A percentile compares a stretch with the other conserved stretches of the same genome.
These are phyloP conservation scores for Epichloe festucae DNA, from an alignment of 2,329 filamentous ascomycete genomes.

Conservation along the genomic window DNA sequence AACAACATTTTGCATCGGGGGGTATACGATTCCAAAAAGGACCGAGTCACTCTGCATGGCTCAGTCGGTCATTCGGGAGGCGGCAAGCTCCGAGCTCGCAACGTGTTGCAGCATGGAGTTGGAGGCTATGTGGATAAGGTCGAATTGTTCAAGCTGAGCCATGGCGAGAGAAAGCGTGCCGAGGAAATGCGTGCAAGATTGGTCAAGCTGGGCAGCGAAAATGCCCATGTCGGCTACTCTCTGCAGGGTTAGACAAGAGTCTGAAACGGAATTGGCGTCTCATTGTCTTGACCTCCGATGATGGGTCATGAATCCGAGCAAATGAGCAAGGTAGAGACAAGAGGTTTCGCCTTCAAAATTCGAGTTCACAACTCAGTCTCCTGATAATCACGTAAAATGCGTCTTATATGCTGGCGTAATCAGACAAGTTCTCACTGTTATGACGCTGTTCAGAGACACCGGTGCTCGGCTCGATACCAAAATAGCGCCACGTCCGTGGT, in stretches of 20 bases:
- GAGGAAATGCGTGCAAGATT: slow-evolving; percentile 51
- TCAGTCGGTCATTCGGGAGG: slow-evolving; percentile 51
- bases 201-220: slow-evolving; percentile 46
- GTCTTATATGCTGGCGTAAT: too few species aligned
- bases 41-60: slow-evolving; percentile 61
- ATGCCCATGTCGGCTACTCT: slow-evolving; percentile 51
- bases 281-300: too few species aligned
- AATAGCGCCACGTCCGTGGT: too few species aligned
- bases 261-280: too few species aligned
- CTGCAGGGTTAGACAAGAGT: slow-evolving; percentile 32
- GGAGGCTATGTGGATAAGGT: slow-evolving; percentile 50
- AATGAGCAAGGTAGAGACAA: too few species aligned
- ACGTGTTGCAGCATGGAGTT: slow-evolving; percentile 64
- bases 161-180: slow-evolving; percentile 34
- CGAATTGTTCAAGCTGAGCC: slow-evolving; percentile 37
- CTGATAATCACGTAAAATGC: too few species aligned
- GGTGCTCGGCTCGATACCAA: too few species aligned
- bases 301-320: too few species aligned
- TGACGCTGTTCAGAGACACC: too few species aligned
- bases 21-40: slow-evolving; percentile 43
- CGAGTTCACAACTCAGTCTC: too few species aligned
- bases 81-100: slow-evolving; percentile 46
- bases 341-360: too few species aligned
- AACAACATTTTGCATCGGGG: slow-evolving; percentile 77
- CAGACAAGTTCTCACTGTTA: too few species aligned